Base-by-base conservation (phyloP, 306 rosid genomes). In the Biancaea sappan region DNA sequence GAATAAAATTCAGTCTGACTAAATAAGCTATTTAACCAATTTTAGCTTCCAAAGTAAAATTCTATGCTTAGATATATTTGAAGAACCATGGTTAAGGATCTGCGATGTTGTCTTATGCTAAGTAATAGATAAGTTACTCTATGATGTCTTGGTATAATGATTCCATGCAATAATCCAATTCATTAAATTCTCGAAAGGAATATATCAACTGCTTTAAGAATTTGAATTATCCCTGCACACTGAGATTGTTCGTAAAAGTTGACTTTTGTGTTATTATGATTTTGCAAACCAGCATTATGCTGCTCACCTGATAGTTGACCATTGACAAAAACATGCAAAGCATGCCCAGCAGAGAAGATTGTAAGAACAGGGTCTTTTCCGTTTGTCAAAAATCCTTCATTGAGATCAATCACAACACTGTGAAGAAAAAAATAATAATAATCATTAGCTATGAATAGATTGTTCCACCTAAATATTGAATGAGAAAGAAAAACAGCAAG, bases 301-400 rank as follows among this genome's bases (percentile, higher is more conserved):
- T 69, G 64, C 88, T 37, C 59, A 94, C 99, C 99, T 83, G 93
- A 78, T 5, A 88, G 89, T 74, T 80, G 91, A 77, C 88, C 90
- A 35, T 94, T 92, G 80, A 92, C 58, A 54, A 94, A 94, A 80
- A 94, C 96, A 81, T 91, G 97, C 82, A 94, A 78, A 80, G 97
- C 96, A 86, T 94, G 99, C 26, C 99, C 99, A 67, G 97, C 99
- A 61, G 99, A 94, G 26, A 87, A 76, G 65, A 90, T 83, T 0
- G 96, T 87, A 73, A 94, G 93, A 77, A 80, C 76, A 41, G 96
- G 99, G 79, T 80, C 66, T 34, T 82, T 87, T 81, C 96, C 91
- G 10, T 74, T 92, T 79, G 83, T 86, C 77, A 94, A 86, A 56
- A 88, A 91, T 61, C 79, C 88, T 83, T 94, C 98, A 13, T 80